Base-by-base conservation (phyloP, 169 alveolate genomes). In the Theileria luwenshuni region DNA sequence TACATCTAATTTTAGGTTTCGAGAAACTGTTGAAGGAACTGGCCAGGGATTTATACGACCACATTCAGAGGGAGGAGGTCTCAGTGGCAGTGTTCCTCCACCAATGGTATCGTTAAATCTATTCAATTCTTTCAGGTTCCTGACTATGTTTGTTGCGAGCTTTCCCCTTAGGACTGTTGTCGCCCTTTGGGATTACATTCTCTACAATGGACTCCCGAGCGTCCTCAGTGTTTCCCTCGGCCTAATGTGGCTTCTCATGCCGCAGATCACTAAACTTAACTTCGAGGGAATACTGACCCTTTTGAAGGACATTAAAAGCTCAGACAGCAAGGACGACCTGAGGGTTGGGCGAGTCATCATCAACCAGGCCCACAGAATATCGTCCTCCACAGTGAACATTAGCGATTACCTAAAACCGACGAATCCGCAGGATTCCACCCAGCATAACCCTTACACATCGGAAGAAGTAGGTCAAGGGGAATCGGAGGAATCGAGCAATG, bases 121-220 rank as follows among this genome's bases (percentile, higher is more conserved):
- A 10, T 60, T 60, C 27, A 23, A 62, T 27, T 3, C 21, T 17
- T n/a, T 28, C 41, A 81, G 89, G 89, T 87, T 87, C 51, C 65
- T 87, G 5, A 87, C 93, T 1, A 33, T 87, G 77, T 87, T 87
- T 63, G 92, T 86, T 28, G 84, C 86, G 13, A 85, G 84, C 25
- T 75, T 87, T 25, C 93, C 93, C 15, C 70, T 87, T 21, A 72
- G 91, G 47, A 85, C 93, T 17, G 93, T 87, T 21, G 90, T 87
- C 13, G 68, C 89, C 49, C 64, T 87, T 3, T 87, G 93, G 93
- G 93, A 87, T 58, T 85, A 85, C 71, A 71, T 87, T 41, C 69
- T 81, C 62, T 72, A 33, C 80, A 81, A 72, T 32, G 89, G 89
- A 13, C 69, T 81, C 23, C 64, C 84, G 7, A 81, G 89, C 54